Base-by-base conservation (phyloP, 768 basidiomycete genomes). In the Zangia roseola region DNA sequence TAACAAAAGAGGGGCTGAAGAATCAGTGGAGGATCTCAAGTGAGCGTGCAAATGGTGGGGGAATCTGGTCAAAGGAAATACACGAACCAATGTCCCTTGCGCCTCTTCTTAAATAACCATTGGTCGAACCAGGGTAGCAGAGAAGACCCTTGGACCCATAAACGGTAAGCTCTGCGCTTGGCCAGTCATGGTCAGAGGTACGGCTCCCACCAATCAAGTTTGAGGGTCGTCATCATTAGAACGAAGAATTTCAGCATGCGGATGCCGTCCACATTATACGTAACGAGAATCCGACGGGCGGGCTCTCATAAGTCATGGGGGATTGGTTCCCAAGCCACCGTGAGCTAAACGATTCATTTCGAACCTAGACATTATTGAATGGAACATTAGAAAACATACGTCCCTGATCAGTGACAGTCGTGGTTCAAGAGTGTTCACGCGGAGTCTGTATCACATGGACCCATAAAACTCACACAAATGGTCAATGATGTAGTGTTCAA, bases 91-190 rank as follows among this genome's bases (percentile, higher is more conserved):
- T 48, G 28, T 14, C 17, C 19, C 40, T 35, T 34, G 42, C 16
- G 10, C 24, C 24, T 12, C 39, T 28, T 48, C 49, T 59, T 61
- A 61, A 61, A 61, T 56, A 49, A 39, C 34, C 20, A 33, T 21
- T 2, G 35, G 40, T 40, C 26, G 34, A 34, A 33, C 37, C 43
- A 62, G 60, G 59, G 56, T 48, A 16, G 41, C 34, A 14, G 38
- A 39, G 33, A 47, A 45, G 46, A 52, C 51, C 59, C 56, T 61
- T 47, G 42, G 38, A 26, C 7, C 47, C 40, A 50, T 57, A 46
- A 50, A 23, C 37, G 40, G 51, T 12, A 59, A 33, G 13, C 52
- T 37, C 24, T 14, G 37, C 52, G 56, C 38, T 46, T 21, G 53
- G 3, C 36, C 26, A 36, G 31, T 44, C 45, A 41, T 49, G 45